These are phyloP conservation scores for Penstemon barbatus DNA, from an alignment of 257 asterid species.

Conservation along the genomic window DNA sequence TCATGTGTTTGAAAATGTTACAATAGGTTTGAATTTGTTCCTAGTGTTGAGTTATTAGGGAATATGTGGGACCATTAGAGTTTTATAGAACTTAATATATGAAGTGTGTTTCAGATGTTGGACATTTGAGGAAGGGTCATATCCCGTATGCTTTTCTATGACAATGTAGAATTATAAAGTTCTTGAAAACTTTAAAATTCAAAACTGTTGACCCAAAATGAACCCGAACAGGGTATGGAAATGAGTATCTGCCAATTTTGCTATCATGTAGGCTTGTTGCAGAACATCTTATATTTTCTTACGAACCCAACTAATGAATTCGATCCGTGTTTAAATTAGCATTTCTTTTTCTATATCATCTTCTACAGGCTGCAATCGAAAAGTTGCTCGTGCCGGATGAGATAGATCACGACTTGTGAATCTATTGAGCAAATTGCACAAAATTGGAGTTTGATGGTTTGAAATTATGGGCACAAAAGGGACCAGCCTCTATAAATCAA, in stretches of 20 bases:
- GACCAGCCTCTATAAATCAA: too few species aligned
- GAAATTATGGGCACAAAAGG: too few species aligned
- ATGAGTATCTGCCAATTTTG: too few species aligned
- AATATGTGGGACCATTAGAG: too few species aligned
- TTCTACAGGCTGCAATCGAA: conserved; percentile 80
- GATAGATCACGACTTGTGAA: conserved; percentile 59
- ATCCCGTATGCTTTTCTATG: too few species aligned
- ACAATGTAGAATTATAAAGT: too few species aligned
- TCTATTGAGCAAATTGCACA: conserved; percentile 21
- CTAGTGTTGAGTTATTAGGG: too few species aligned
- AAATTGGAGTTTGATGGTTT: not conserved
- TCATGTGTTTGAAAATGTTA: too few species aligned
- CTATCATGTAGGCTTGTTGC: not conserved
- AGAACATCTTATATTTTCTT: conserved; percentile 9
- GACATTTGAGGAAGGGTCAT: too few species aligned
- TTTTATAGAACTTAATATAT: too few species aligned
- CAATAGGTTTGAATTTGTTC: too few species aligned
- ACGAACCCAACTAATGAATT: not conserved
- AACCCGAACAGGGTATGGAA: not conserved
- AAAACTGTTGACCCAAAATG: not conserved
- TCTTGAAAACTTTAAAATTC: not conserved
- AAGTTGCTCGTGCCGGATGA: conserved; percentile 95
- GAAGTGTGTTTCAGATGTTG: too few species aligned
- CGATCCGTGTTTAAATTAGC: not conserved
- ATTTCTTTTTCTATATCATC: not conserved